A percentile compares a stretch with the other conserved stretches of the same genome.
phyloP scores from a whole-genome alignment of 2,329 filamentous ascomycete species.

The Ophiostoma himal-ulmi region DNA sequence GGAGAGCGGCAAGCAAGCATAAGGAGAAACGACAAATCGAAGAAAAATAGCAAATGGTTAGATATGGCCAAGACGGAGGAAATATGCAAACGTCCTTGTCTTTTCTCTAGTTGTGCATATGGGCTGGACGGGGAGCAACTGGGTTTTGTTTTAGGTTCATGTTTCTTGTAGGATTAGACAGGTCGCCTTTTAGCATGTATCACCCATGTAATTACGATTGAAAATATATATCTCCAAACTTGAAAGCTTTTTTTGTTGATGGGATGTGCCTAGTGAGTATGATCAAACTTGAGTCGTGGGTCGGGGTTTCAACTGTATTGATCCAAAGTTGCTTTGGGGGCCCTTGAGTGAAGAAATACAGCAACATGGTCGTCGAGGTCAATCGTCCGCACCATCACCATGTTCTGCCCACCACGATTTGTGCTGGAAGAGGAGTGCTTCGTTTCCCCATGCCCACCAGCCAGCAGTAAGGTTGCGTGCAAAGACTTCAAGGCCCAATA shows the following conservation, averaged over 20 bases:
- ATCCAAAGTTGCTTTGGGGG: background rate
- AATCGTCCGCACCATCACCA: background rate
- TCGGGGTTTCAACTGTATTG: background rate
- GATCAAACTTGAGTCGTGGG: background rate
- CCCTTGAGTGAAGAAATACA: background rate
- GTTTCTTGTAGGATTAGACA: conserved; percentile 21
- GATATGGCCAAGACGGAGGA: background rate
- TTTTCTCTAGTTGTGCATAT: background rate
- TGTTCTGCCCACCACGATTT: conserved; percentile 21
- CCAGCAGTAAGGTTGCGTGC: conserved; percentile 66
- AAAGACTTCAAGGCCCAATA: conserved; percentile 65
- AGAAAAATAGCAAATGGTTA: background rate
- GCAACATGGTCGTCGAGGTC: background rate
- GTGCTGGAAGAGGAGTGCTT: conserved; percentile 64
- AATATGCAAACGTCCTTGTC: background rate
- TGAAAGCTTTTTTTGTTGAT: background rate
- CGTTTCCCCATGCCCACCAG: conserved; percentile 75
- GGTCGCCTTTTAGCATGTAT: conserved; percentile 13
- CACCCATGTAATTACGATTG: conserved; percentile 14
- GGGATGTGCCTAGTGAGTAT: background rate
- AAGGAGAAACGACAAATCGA: background rate
- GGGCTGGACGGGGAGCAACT: background rate
- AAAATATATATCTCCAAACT: conserved; percentile 16
- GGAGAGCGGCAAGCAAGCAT: conserved; percentile 26
- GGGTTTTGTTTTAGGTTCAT: background rate